These are phyloP conservation scores for Hygrocybe punicea DNA, from an alignment of 768 basidiomycete species.

Conservation along the genomic window DNA sequence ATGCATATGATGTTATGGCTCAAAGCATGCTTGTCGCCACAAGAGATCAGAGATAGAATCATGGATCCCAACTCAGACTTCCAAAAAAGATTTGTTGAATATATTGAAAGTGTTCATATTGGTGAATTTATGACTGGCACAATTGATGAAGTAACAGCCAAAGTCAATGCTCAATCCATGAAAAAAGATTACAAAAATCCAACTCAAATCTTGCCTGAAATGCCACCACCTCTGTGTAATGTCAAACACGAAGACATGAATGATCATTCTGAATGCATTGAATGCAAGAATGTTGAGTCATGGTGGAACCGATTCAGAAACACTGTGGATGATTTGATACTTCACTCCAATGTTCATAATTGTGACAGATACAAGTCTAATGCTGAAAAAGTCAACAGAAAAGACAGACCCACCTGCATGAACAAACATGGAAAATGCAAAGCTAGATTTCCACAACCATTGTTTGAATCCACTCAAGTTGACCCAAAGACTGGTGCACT, in stretches of 20 bases:
- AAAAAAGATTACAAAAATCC: slow-evolving; percentile 16
- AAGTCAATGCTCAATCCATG: background rate
- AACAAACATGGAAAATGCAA: slow-evolving; percentile 14
- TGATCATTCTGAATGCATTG: slow-evolving; percentile 1
- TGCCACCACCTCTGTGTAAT: slow-evolving; percentile 16
- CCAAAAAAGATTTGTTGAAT: slow-evolving; percentile 22
- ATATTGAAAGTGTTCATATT: slow-evolving; percentile 28
- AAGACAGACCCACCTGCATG: slow-evolving; percentile 8
- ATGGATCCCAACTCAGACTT: slow-evolving; percentile 22
- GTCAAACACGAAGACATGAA: background rate
- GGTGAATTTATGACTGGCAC: slow-evolving; percentile 31
- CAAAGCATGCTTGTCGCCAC: slow-evolving; percentile 22
- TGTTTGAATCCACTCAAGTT: slow-evolving; percentile 13
- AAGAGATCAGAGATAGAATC: slow-evolving; percentile 32
- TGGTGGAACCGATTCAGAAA: background rate
- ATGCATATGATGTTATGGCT: slow-evolving; percentile 39
- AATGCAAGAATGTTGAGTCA: background rate
- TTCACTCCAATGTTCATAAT: slow-evolving; percentile 16
- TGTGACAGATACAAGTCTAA: slow-evolving; percentile 4
- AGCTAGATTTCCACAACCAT: slow-evolving; percentile 21
- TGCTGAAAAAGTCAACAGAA: background rate
- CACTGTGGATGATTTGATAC: slow-evolving; percentile 18
- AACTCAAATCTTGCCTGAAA: slow-evolving; percentile 19
- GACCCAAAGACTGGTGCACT: slow-evolving; percentile 12
- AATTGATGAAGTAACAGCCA: slow-evolving; percentile 13